Evolutionary conservation across 148 eudicot genomes (phyloP).

Genomic region (Rheum nobile): DNA sequence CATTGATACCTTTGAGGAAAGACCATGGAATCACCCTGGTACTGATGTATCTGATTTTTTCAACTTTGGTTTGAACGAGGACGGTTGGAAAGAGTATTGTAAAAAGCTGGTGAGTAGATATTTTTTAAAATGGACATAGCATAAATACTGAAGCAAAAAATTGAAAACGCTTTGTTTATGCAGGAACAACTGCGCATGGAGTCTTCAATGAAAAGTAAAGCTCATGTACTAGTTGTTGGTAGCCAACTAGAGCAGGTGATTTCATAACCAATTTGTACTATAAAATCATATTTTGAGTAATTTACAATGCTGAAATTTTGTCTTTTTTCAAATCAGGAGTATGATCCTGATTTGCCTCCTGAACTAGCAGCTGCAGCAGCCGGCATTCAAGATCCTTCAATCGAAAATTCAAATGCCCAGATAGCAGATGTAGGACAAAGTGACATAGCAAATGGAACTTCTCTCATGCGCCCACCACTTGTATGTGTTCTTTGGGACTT

Average conservation of each 20-base stretch:
- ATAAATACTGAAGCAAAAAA: neutral
- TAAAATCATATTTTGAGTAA: neutral
- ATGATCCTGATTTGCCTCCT: slow-evolving; percentile 96
- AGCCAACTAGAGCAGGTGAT: slow-evolving; percentile 89
- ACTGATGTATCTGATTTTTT: slow-evolving; percentile 81
- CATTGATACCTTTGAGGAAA: slow-evolving; percentile 85
- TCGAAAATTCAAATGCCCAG: slow-evolving; percentile 35
- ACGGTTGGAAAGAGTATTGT: slow-evolving; percentile 91
- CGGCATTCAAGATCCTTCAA: slow-evolving; percentile 41
- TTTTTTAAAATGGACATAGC: neutral
- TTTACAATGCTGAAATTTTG: neutral
- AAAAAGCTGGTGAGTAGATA: slow-evolving; percentile 63
- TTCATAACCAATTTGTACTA: neutral
- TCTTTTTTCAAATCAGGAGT: slow-evolving; percentile 36
- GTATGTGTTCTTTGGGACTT: slow-evolving; percentile 29
- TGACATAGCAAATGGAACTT: slow-evolving; percentile 42
- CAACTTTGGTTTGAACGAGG: slow-evolving; percentile 83
- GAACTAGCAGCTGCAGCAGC: slow-evolving; percentile 79
- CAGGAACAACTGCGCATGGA: slow-evolving; percentile 81
- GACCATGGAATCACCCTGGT: slow-evolving; percentile 82
- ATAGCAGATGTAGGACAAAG: slow-evolving; percentile 39
- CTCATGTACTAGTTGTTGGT: slow-evolving; percentile 68
- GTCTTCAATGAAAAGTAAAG: slow-evolving; percentile 82
- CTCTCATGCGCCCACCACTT: slow-evolving; percentile 33
- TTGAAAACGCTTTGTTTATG: slow-evolving; percentile 13